Conservation (phyloP, 164 flowering plant genomes). For the Magnolia officinalis region DNA sequence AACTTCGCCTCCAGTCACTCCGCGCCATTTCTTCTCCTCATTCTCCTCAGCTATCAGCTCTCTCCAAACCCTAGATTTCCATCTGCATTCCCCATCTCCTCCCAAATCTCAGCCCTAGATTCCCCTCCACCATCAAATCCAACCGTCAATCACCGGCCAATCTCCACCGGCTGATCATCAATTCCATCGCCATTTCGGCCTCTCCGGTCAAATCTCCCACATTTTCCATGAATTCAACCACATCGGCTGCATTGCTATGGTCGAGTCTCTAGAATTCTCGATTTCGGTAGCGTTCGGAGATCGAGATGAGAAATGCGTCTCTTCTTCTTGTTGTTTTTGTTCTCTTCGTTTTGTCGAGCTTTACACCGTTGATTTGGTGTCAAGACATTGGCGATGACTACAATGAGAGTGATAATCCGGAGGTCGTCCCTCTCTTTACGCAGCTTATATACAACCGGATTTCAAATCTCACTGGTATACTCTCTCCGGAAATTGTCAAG, state of each 20-base stretch:
- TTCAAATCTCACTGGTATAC: slow-evolving; percentile 38
- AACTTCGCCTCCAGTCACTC: slow-evolving; percentile 3
- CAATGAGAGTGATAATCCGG: slow-evolving; percentile 24
- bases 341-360: slow-evolving; percentile 11
- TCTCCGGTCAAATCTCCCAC: too few relatives aligned
- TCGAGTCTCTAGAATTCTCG: background rate
- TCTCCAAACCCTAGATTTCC: background rate
- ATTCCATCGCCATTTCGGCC: background rate
- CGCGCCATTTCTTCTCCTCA: slow-evolving; percentile 6
- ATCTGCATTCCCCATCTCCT: background rate
- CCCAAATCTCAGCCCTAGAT: slow-evolving; percentile 1
- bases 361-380: background rate
- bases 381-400: slow-evolving; percentile 9
- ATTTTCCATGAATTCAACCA: background rate
- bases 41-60: slow-evolving; percentile 2
- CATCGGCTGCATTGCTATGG: background rate
- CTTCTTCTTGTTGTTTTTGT: background rate
- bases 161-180: too few relatives aligned
- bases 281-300: background rate
- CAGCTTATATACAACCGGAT: slow-evolving; percentile 31
- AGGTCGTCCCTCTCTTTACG: slow-evolving; percentile 35
- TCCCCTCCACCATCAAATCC: background rate
- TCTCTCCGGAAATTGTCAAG: slow-evolving; percentile 36
- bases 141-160: too few relatives aligned
- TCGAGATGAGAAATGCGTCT: slow-evolving; percentile 7